Conservation (phyloP, 306 rosid species). For the Hylodesmum podocarpum region DNA sequence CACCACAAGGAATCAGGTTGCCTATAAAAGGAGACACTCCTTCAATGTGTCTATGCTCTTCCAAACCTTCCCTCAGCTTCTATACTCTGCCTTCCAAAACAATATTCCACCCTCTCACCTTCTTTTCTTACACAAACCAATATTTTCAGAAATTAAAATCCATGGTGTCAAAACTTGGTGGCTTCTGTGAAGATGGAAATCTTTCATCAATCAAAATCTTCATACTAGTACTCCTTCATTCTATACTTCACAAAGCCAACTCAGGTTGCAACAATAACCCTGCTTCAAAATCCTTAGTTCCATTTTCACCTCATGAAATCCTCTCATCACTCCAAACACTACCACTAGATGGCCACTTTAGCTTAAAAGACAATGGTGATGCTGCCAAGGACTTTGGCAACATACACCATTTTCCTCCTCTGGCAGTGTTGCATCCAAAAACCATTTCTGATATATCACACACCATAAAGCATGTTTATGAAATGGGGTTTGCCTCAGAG, state of each 20-base stretch:
- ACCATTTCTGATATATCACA: conserved; percentile 69
- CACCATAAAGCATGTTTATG: conserved; percentile 49
- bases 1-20: conserved; percentile 23
- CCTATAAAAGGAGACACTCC: conserved; percentile 44
- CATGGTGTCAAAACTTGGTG: conserved; percentile 52
- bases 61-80: conserved; percentile 42
- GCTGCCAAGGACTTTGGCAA: conserved; percentile 88
- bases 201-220: conserved; percentile 40
- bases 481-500: conserved; percentile 56
- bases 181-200: conserved; percentile 44
- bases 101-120: conserved; percentile 6
- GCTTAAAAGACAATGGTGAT: conserved; percentile 49
- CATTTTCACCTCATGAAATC: conserved; percentile 34
- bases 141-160: neutral
- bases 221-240: conserved; percentile 51
- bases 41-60: conserved; percentile 36
- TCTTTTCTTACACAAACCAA: conserved; percentile 15
- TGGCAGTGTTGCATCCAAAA: conserved; percentile 78
- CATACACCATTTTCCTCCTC: conserved; percentile 62
- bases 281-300: conserved; percentile 28
- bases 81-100: conserved; percentile 32
- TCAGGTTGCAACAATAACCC: conserved; percentile 41
- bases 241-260: conserved; percentile 51
- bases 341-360: conserved; percentile 67
- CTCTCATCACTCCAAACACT: conserved; percentile 53